Base-by-base conservation (phyloP, 768 basidiomycete genomes). In the Boletus subparvulus region DNA sequence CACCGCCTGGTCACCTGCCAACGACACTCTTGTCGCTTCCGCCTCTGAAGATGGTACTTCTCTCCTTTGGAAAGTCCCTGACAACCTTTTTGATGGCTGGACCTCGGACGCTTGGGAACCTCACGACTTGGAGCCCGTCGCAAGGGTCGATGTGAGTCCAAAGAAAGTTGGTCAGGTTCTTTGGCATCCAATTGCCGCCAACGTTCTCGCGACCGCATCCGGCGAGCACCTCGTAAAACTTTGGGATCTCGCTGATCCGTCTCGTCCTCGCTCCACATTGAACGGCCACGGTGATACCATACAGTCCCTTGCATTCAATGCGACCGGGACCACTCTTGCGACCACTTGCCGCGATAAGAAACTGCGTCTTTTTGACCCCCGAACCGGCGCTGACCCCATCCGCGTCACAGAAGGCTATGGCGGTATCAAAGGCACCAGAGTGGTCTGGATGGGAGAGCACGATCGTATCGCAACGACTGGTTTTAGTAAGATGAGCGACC, bases 1-100 rank as follows among this genome's bases (percentile, higher is more conserved):
- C 74, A 98, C 96, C 0, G 92, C 90, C 67, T 98, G 94, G 94
- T 92, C 90, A 0, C 95, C 94, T 0, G 93, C 96, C 71, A 87
- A 94, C 67, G 96, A 98, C 74, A 78, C 82, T 7, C 78, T 96
- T 65, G 90, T 97, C 62, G 96, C 90, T 2, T 95, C 93, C 1
- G 92, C 83, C 16, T 94, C 90, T 47, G 96, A 99, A 72, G 97
- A 99, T 69, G 94, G 95, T 42, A 94, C 95, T 66, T 82, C 90
- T 61, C 83, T 92, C 75, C 80, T 99, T 68, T 98, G 94, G 89
- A 90, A 92, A 69, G 86, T 98, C 50, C 73, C 82, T n/a, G 58
- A 77, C 3, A 68, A 70, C 46, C 66, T 73, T 33, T 97, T 98
- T 60, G 90, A 92, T 39, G 90, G 85, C 10, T 97, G 94, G 94